These are phyloP conservation scores for Magnaporthiopsis rhizophila DNA, from an alignment of 2,329 filamentous ascomycete species.

Conservation along the genomic window DNA sequence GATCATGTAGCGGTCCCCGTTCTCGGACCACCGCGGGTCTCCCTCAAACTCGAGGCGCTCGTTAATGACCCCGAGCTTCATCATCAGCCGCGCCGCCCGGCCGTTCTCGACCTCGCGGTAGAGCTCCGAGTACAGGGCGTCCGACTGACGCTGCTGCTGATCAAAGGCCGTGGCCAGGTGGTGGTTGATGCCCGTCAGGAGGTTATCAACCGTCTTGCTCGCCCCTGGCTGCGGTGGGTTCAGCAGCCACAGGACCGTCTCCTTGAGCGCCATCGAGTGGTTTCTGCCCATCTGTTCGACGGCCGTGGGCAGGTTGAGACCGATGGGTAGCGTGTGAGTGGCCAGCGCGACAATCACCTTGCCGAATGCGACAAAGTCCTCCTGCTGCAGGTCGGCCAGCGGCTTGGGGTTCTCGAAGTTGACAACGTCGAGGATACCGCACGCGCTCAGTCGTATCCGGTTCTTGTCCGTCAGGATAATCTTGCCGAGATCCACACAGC, in stretches of 20 bases:
- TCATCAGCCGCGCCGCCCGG: conserved; percentile 67
- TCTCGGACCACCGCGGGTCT: conserved; percentile 78
- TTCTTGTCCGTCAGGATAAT: conserved; percentile 87
- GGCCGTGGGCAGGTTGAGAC: conserved; percentile 51
- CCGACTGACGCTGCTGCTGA: conserved; percentile 68
- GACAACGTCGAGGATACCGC: conserved; percentile 82
- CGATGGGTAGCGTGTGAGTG: conserved; percentile 51
- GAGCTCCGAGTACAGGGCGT: conserved; percentile 65
- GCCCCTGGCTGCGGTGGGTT: conserved; percentile 42
- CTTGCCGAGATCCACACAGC: conserved; percentile 80
- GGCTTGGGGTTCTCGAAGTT: conserved; percentile 66
- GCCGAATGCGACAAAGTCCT: conserved; percentile 80
- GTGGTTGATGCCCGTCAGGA: conserved; percentile 69
- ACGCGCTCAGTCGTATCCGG: conserved; percentile 79
- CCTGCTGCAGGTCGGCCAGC: conserved; percentile 71
- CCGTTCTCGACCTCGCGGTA: conserved; percentile 84
- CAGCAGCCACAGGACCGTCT: conserved; percentile 76
- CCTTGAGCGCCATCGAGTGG: conserved; percentile 72
- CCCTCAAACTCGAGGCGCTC: conserved; percentile 74
- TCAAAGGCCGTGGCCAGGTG: conserved; percentile 73
- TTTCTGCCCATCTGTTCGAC: conserved; percentile 64
- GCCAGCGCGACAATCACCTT: conserved; percentile 76
- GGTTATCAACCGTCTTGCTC: conserved; percentile 31
- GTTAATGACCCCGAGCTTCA: conserved; percentile 80
- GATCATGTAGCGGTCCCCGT: conserved; percentile 82